A percentile compares a stretch with the other conserved stretches of the same genome.
Evolutionary conservation across 2,329 filamentous ascomycete genomes (phyloP).

Genomic region (Didymella pinodella): DNA sequence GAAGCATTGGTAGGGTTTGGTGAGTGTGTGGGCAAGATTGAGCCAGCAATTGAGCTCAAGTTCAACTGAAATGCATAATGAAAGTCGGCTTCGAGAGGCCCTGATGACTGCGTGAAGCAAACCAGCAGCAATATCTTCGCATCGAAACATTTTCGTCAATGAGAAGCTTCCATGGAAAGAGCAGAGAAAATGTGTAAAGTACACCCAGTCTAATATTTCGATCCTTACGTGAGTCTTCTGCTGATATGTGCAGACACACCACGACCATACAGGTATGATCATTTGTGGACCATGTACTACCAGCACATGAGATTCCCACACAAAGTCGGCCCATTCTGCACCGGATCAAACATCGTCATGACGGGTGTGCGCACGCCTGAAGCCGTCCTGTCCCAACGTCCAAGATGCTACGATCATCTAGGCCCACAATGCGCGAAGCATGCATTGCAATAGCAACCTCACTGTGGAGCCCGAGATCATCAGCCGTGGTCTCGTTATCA

Average conservation of each 20-base stretch:
- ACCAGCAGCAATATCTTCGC: not conserved
- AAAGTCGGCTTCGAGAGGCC: not conserved
- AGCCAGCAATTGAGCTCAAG: conserved; percentile 43
- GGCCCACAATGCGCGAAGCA: conserved; percentile 4
- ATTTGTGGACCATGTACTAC: not conserved
- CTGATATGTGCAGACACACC: not conserved
- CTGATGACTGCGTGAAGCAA: not conserved
- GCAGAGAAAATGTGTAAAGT: not conserved
- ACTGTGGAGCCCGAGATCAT: not conserved
- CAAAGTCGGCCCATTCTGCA: not conserved
- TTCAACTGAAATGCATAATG: conserved; percentile 22
- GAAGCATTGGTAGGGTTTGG: conserved; percentile 79
- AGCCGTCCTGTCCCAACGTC: not conserved
- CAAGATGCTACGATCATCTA: not conserved
- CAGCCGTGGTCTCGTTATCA: conserved; percentile 2
- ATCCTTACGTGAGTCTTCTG: not conserved
- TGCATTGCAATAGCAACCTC: conserved; percentile 3
- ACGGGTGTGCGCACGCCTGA: too few species aligned
- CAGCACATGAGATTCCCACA: not conserved
- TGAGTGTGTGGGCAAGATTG: conserved; percentile 71
- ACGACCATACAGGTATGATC: not conserved
- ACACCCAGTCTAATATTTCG: not conserved
- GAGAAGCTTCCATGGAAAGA: not conserved
- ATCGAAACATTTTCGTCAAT: not conserved
- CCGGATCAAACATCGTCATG: not conserved